phyloP scores from a whole-genome alignment of 2,329 filamentous ascomycete genomes.

The Botrytis fabae region DNA sequence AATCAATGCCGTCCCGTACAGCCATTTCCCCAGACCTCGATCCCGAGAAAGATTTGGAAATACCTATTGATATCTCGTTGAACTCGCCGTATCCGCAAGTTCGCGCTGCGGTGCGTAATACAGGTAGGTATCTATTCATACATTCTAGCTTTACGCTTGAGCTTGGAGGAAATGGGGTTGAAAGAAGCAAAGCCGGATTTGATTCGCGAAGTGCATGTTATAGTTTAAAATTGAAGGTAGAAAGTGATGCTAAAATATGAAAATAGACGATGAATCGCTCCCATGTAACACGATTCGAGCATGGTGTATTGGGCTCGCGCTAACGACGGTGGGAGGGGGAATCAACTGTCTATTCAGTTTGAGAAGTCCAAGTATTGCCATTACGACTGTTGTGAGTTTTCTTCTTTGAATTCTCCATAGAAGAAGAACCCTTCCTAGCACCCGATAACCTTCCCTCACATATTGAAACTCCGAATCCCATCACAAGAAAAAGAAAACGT shows the following conservation, averaged over 20 bases:
- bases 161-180: too few relatives aligned
- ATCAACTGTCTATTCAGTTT: slow-evolving; percentile 29
- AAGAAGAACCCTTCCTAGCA: background rate
- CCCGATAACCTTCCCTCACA: background rate
- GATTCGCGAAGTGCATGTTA: rapidly evolving
- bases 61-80: background rate
- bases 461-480: background rate
- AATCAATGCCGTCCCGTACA: background rate
- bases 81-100: slow-evolving; percentile 40
- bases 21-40: slow-evolving; percentile 15
- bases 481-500: background rate
- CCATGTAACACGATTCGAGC: slow-evolving; percentile 51
- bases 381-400: slow-evolving; percentile 27
- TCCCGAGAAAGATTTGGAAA: slow-evolving; percentile 24
- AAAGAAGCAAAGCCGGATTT: rapidly evolving
- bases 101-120: slow-evolving; percentile 60
- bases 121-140: slow-evolving; percentile 54
- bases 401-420: slow-evolving; percentile 20
- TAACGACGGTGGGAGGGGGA: slow-evolving; percentile 27
- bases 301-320: slow-evolving; percentile 54
- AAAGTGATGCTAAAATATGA: background rate
- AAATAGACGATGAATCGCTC: background rate
- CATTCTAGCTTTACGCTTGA: slow-evolving; percentile 42
- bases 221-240: too few relatives aligned
- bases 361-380: slow-evolving; percentile 26